These are phyloP conservation scores for Penicillium longicatenatum DNA, from an alignment of 495 filamentous ascomycete genomes.

Conservation along the genomic window DNA sequence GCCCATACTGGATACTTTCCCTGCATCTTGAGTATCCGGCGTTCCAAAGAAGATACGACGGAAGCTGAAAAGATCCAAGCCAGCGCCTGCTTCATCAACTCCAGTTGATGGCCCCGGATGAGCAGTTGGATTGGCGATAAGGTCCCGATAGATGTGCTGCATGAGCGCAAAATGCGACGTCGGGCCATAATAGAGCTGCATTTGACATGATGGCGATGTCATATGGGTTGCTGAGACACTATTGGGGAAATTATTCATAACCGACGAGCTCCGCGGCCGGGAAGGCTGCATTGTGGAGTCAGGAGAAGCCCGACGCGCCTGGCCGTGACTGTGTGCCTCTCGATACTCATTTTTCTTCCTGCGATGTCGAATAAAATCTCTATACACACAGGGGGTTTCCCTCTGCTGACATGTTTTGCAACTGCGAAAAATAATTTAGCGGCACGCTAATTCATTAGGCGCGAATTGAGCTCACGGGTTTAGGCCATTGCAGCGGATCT, in stretches of 20 bases:
- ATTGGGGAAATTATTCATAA: constrained; percentile 37
- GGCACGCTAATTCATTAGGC: background rate
- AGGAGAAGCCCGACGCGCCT: constrained; percentile 18
- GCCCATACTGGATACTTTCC: constrained; percentile 8
- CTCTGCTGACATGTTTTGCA: constrained; percentile 45
- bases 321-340: constrained; percentile 10
- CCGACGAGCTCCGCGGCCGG: constrained; percentile 22
- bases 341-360: constrained; percentile 35
- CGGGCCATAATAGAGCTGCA: constrained; percentile 50
- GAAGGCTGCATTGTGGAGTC: constrained; percentile 14
- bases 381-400: constrained; percentile 39
- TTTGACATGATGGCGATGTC: constrained; percentile 45
- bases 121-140: constrained; percentile 33
- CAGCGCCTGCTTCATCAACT: constrained; percentile 47
- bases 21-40: constrained; percentile 34
- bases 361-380: constrained; percentile 43
- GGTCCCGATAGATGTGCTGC: constrained; percentile 45
- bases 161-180: constrained; percentile 49
- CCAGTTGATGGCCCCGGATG: constrained; percentile 30
- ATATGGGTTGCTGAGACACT: constrained; percentile 49
- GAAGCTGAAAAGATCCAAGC: constrained; percentile 47
- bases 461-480: constrained; percentile 29
- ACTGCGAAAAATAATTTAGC: constrained; percentile 11
- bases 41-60: constrained; percentile 50
- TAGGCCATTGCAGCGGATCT: constrained; percentile 47